A percentile compares a stretch with the other conserved stretches of the same genome.
These are phyloP conservation scores for Pachyrhizus erosus DNA, from an alignment of 306 rosid genomes.

Conservation along the genomic window DNA sequence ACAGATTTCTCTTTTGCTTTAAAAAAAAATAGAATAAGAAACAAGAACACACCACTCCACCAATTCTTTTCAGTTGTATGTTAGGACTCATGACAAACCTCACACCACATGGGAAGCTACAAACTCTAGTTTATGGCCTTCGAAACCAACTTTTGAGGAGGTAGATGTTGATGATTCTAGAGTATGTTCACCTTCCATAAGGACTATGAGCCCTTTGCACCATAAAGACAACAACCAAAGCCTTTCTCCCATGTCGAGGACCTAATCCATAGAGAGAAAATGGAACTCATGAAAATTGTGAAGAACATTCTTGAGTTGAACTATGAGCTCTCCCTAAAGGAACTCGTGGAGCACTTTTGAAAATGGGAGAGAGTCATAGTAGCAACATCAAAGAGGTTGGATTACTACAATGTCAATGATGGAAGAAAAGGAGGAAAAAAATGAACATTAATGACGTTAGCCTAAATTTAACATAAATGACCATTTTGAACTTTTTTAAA, in stretches of 20 bases:
- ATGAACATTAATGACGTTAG: no score
- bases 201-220: slow-evolving; percentile 54
- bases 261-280: slow-evolving; percentile 69
- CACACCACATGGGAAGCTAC: slow-evolving; percentile 44
- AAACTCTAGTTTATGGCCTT: slow-evolving; percentile 48
- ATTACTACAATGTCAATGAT: no score
- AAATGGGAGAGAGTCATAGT: no score
- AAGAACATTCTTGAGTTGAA: slow-evolving; percentile 77
- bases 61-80: slow-evolving; percentile 41
- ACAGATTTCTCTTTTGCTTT: background rate
- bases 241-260: slow-evolving; percentile 68
- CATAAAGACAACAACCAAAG: slow-evolving; percentile 46
- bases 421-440: no score
- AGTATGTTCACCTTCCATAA: slow-evolving; percentile 60
- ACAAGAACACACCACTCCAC: slow-evolving; percentile 36
- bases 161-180: slow-evolving; percentile 48
- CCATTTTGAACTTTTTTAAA: no score
- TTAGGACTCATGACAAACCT: slow-evolving; percentile 14
- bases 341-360: slow-evolving; percentile 80
- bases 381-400: no score
- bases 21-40: background rate
- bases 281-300: slow-evolving; percentile 92
- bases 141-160: background rate
- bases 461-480: no score
- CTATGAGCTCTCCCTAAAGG: slow-evolving; percentile 85